Base-by-base conservation (phyloP, 345 rosid species). In the Brassica juncea region DNA sequence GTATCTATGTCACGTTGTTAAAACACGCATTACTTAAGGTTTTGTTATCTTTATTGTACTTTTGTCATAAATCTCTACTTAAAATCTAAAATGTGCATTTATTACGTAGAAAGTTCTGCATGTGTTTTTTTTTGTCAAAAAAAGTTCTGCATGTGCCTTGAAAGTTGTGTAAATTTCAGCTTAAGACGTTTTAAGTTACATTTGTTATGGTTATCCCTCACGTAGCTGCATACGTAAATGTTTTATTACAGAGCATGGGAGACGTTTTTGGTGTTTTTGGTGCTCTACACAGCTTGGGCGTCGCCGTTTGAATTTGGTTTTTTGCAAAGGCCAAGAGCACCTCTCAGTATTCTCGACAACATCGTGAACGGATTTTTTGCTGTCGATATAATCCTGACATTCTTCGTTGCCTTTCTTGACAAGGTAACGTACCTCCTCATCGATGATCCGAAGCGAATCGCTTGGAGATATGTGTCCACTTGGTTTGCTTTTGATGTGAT, bases 261-360 rank as follows among this genome's bases (percentile, higher is more conserved):
- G 66, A 82, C 86, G 0, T 92, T 86, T 73, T 70, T 94, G 78
- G 97, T 88, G 34, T 77, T 89, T 68, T 77, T 94, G 11, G 98
- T 94, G 23, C 85, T 90, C 77, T 94, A 94, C 82, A 90, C 94
- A 1, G 94, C 97, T 23, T 94, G 97, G 97, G 98, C 86, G 3
- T 92, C 94, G 0, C 97, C 97, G 1, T 94, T 92, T 71, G 97
- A 90, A 66, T 89, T 90, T 3, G 98, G 97, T 2, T 94, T 86
- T 75, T 72, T 92, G 10, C 76, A 66, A 5, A 83, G 21, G 49
- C 97, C 98, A 2, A 37, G 44, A 2, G 62, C 82, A 52, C 81
- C 81, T 21, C 89, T 94, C 0, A 81, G 88, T 2, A 73, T 86
- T 28, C 42, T 81, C 1, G 97, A 92, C 62, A 92, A 91, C 15